A percentile compares a stretch with the other conserved stretches of the same genome.
Evolutionary conservation across 345 rosid genomes (phyloP).

Genomic region (Euclidium syriacum): DNA sequence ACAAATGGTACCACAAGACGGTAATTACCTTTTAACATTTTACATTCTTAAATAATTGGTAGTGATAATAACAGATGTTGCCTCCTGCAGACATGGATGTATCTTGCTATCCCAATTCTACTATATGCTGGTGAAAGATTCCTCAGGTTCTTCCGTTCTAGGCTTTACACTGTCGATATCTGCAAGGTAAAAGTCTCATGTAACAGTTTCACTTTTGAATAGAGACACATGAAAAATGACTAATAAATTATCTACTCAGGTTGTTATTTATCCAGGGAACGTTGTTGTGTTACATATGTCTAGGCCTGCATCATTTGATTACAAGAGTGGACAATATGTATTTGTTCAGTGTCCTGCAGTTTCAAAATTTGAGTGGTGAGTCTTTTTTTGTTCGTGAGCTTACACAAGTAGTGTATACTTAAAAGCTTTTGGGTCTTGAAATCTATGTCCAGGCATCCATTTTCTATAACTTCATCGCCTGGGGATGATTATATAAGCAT

Average conservation of each 20-base stretch:
- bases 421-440: background rate
- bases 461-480: constrained; percentile 94
- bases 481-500: constrained; percentile 78
- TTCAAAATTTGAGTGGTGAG: constrained; percentile 72
- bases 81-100: constrained; percentile 81
- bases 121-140: constrained; percentile 84
- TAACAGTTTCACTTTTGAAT: background rate
- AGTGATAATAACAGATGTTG: background rate
- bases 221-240: background rate
- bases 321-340: constrained; percentile 77
- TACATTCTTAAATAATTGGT: background rate
- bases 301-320: constrained; percentile 66
- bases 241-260: constrained; percentile 11
- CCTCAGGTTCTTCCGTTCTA: constrained; percentile 86
- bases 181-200: constrained; percentile 45
- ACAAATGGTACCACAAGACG: constrained; percentile 76
- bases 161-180: constrained; percentile 65
- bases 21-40: constrained; percentile 31
- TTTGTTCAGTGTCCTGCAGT: constrained; percentile 69
- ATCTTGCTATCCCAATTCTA: constrained; percentile 74
- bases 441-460: constrained; percentile 76
- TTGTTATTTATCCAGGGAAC: constrained; percentile 30
- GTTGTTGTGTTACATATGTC: constrained; percentile 53
- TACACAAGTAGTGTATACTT: background rate
- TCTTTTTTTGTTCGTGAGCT: background rate